Evolutionary conservation across 1,139 yeast genomes (phyloP), one percentile per base, ranked within the genome.

Genomic region (Suhomyces terraborum): DNA sequence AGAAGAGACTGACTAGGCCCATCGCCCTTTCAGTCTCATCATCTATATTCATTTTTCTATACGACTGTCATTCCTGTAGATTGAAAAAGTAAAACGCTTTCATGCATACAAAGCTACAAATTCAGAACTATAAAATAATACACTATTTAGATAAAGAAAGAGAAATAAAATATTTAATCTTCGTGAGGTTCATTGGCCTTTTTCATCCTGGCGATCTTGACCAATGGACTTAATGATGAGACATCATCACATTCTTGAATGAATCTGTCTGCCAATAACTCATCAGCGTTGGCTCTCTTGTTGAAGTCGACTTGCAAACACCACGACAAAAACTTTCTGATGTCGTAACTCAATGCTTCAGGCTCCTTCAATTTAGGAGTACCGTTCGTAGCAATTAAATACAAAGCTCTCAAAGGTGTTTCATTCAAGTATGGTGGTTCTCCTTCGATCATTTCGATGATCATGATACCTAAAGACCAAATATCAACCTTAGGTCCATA

Each of bases 351-450:
- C 43, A 93, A 69, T 5, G 85, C 79, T 46, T 86, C 96, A 2
- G 96, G 93, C 53, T 93, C 96, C 63, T 88, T 88, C 59, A 93
- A 74, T 53, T 80, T 80, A 2, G 98, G 98, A 3, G 97, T 93
- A 28, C 98, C 98, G 58, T 88, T 93, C 1, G 97, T 89, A 3
- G 96, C 95, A 63, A 93, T 93, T 64, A 93, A 71, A 61, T 89
- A 93, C 42, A 93, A 73, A 0, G 98, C 98, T 61, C 88, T 70
- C 55, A 93, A 74, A 10, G 98, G 98, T 10, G 96, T 87, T 61
- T 93, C 98, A 56, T 91, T 89, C 62, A 93, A 73, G 61, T 93
- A 93, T 9, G 98, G 98, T 6, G 98, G 98, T 65, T 93, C 98
- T 24, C 98, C 98, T 65, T 93, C 98, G 52, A 93, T 88, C 98